phyloP scores from a whole-genome alignment of 768 basidiomycete genomes.

The Boletus sensibilis region DNA sequence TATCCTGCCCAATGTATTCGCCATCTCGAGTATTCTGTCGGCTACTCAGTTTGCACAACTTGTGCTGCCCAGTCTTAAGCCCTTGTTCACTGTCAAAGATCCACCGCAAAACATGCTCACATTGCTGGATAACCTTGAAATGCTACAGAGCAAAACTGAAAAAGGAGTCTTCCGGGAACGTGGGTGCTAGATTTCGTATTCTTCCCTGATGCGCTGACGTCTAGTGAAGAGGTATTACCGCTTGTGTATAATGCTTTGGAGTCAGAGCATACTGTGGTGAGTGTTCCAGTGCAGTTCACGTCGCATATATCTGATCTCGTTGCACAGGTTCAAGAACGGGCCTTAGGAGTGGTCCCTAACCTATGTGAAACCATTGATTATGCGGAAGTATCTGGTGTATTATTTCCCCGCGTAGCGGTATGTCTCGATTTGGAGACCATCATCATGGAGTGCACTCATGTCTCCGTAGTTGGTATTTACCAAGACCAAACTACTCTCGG shows the following conservation, averaged over 20 bases:
- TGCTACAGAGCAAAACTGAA: conserved; percentile 88
- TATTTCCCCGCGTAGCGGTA: conserved; percentile 93
- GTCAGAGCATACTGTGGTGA: conserved; percentile 84
- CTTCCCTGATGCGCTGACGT: conserved; percentile 3
- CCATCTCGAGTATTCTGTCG: conserved; percentile 76
- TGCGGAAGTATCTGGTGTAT: conserved; percentile 84
- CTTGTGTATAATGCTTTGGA: conserved; percentile 95
- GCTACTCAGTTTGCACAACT: conserved; percentile 75
- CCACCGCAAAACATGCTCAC: conserved; percentile 98
- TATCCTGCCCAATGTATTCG: conserved; percentile 93
- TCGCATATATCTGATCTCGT: conserved; percentile 3
- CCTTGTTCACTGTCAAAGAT: conserved; percentile 87
- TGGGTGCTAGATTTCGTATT: conserved; percentile 39
- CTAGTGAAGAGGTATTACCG: conserved; percentile 79
- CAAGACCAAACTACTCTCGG: conserved; percentile 82
- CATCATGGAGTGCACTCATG: conserved; percentile 9
- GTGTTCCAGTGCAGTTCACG: conserved; percentile 16
- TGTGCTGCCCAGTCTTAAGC: conserved; percentile 86
- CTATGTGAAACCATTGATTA: conserved; percentile 95
- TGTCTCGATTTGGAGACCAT: conserved; percentile 28
- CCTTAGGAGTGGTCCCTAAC: conserved; percentile 76
- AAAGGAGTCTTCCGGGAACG: conserved; percentile 86
- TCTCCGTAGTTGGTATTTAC: conserved; percentile 79
- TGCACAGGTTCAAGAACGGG: conserved; percentile 86
- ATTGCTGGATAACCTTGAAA: conserved; percentile 80